Base-by-base conservation (phyloP, 2,329 filamentous ascomycete species). In the Diaporthe sp. region DNA sequence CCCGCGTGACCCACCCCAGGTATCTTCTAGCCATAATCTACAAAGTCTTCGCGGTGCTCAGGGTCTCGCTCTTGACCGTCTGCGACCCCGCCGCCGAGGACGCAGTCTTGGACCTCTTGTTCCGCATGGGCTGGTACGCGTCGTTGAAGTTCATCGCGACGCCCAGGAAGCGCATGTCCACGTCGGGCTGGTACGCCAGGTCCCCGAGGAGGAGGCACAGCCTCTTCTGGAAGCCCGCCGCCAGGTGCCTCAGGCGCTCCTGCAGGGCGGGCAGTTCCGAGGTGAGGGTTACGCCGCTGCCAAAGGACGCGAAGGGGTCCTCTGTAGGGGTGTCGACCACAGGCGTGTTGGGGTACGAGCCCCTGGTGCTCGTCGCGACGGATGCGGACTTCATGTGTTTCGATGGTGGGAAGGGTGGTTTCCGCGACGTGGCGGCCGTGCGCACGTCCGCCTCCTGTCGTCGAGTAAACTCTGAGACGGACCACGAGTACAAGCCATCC, bases 71-170 rank as follows among this genome's bases (percentile, higher is more conserved):
- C 67, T 71, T 74, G 22, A 60, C 40, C 30, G 72, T 71, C 72
- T 74, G 72, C 52, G 72, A 74, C 3, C 72, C 72, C 3, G 54
- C 9, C 35, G 54, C 64, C 61, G 50, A 67, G 22, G 72, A 60
- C 47, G 54, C 52, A 4, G 61, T 74, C 67, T 74, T 74, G 33
- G 72, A 70, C 70, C 70, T 72, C 83, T 86, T 88, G 19, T 71
- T 64, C 74, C 89, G 85, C 84, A 92, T 92, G 19, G 95, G 94
- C 83, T 94, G 91, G 83, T 98, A 98, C 35, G 97, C 94, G 82
- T 98, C 96, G 84, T 99, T 99, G 84, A 98, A 99, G 85, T 98
- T 99, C 95, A 99, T 98, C 54, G 97, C 94, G 61, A 98, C 95
- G 52, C 95, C 97, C 78, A 99, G 85, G 87, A 98, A 98, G 72